phyloP scores from a whole-genome alignment of 2,329 filamentous ascomycete species.

The Colletotrichum coccodes region DNA sequence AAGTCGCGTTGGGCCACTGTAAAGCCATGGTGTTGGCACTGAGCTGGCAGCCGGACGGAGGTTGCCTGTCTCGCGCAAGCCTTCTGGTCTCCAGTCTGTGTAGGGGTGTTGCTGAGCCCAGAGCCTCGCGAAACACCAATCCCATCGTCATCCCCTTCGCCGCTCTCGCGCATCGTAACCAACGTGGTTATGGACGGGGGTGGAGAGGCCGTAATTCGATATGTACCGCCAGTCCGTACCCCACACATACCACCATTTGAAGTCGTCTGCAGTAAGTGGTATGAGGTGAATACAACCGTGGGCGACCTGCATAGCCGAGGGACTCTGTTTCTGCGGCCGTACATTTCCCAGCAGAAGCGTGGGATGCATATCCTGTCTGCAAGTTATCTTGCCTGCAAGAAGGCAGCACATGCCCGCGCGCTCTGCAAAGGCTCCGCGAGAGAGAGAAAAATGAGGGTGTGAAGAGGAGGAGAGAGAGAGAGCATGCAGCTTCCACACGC shows the following conservation, averaged over 20 bases:
- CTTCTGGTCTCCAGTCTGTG: not conserved
- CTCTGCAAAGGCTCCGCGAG: conserved; percentile 17
- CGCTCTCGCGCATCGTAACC: not conserved
- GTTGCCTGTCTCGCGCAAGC: not conserved
- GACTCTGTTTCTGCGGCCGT: conserved; percentile 48
- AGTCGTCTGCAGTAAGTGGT: conserved; percentile 10
- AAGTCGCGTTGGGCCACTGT: not conserved
- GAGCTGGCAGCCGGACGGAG: not conserved
- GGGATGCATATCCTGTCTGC: conserved; percentile 32
- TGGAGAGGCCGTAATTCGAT: not conserved
- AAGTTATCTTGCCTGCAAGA: conserved; percentile 28
- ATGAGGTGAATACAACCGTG: conserved; percentile 22
- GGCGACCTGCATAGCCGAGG: conserved; percentile 50
- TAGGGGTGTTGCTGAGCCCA: not conserved
- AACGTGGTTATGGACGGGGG: not conserved
- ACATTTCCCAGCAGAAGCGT: conserved; percentile 32
- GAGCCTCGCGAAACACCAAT: not conserved
- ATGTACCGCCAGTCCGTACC: not conserved
- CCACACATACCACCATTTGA: conserved; percentile 32
- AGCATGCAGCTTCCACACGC: conserved; percentile 20
- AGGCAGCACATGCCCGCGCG: conserved; percentile 20
- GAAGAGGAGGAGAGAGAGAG: not conserved
- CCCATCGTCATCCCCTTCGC: not conserved
- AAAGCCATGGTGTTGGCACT: conserved; percentile 3
- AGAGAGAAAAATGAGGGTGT: not conserved